These are phyloP conservation scores for Entomortierella beljakovae DNA, from an alignment of 192 early-diverging fungal species.

Conservation along the genomic window DNA sequence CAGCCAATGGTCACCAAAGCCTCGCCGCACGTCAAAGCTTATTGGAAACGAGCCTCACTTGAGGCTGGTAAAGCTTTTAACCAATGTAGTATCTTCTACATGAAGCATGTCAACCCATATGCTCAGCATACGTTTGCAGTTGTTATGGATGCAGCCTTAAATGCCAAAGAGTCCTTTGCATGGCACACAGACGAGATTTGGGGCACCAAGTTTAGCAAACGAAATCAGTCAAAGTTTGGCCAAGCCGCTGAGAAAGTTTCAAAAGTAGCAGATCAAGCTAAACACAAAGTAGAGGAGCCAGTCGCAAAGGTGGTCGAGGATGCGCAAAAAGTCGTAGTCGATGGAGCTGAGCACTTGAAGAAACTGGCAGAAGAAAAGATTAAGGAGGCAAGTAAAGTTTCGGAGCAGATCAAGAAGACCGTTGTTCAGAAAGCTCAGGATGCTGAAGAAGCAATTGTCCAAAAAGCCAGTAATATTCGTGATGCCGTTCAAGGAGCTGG, in stretches of 20 bases:
- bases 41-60: conserved; percentile 27
- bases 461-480: conserved; percentile 15
- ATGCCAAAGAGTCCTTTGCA: conserved; percentile 21
- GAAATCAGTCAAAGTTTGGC: conserved; percentile 8
- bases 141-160: conserved; percentile 13
- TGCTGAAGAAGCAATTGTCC: conserved; percentile 32
- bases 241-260: conserved; percentile 3
- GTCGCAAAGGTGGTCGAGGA: conserved; percentile 1
- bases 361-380: conserved; percentile 19
- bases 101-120: conserved; percentile 40
- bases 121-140: conserved; percentile 13
- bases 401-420: conserved; percentile 30
- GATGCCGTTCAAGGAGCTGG: conserved; percentile 24
- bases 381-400: conserved; percentile 30
- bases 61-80: conserved; percentile 8
- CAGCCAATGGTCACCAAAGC: conserved; percentile 33
- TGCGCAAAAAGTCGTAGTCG: conserved; percentile 29
- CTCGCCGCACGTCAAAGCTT: conserved; percentile 30
- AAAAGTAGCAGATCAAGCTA: not conserved
- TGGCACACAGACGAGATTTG: conserved; percentile 43
- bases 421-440: conserved; percentile 32
- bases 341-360: conserved; percentile 28
- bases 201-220: conserved; percentile 39
- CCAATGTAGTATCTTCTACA: conserved; percentile 12
- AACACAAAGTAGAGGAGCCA: not conserved